Evolutionary conservation across 768 basidiomycete species (phyloP).

Genomic region (Butyriboletus loyo): DNA sequence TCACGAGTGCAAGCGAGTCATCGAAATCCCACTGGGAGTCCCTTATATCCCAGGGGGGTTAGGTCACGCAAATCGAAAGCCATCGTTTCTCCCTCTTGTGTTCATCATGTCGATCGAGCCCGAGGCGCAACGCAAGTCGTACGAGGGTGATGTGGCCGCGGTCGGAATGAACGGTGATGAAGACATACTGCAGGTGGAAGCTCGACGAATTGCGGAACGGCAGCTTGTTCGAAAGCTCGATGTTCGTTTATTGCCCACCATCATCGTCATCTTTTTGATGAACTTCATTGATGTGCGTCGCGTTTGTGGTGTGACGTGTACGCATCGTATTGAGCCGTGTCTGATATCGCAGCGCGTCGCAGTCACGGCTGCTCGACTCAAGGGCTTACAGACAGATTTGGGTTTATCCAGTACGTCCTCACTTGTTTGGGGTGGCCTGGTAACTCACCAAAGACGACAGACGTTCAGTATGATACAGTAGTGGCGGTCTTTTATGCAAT

Average conservation of each 20-base stretch:
- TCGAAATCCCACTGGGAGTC: too few species aligned
- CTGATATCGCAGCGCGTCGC: slow-evolving; percentile 40
- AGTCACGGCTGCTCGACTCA: slow-evolving; percentile 46
- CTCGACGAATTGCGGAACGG: slow-evolving; percentile 13
- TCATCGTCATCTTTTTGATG: slow-evolving; percentile 60
- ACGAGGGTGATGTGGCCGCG: neutral
- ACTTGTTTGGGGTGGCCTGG: neutral
- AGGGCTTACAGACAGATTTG: slow-evolving; percentile 50
- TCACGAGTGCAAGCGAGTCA: slow-evolving; percentile 4
- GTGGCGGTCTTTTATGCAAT: slow-evolving; percentile 57
- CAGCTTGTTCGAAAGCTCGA: slow-evolving; percentile 56
- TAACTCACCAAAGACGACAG: slow-evolving; percentile 29
- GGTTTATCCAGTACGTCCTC: slow-evolving; percentile 38
- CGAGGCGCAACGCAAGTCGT: slow-evolving; percentile 16
- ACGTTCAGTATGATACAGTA: slow-evolving; percentile 53
- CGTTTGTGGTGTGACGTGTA: neutral
- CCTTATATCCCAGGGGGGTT: neutral
- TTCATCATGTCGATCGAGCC: slow-evolving; percentile 12
- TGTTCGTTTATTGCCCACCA: slow-evolving; percentile 50
- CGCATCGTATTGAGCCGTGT: neutral
- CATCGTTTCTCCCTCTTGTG: neutral
- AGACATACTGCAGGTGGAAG: neutral
- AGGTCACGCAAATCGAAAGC: neutral
- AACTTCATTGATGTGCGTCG: slow-evolving; percentile 61
- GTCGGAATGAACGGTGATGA: neutral